These are phyloP conservation scores for Paramecium biaurelia DNA, from an alignment of 73 alveolate species.

Conservation along the genomic window DNA sequence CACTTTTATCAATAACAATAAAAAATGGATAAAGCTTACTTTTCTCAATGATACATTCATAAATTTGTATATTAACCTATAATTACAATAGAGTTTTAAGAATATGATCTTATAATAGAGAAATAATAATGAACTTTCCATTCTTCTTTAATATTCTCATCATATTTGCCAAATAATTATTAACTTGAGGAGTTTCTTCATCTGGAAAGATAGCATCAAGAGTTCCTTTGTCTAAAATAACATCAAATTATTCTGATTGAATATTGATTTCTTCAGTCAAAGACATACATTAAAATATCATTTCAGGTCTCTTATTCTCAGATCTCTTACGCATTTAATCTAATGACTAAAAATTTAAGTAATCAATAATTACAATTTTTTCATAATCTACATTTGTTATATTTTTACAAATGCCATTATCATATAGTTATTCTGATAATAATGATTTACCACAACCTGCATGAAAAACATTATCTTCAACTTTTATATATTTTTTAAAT, in stretches of 20 bases:
- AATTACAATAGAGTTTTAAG: constrained; percentile 8
- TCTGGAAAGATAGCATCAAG: constrained; percentile 66
- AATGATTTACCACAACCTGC: constrained; percentile 63
- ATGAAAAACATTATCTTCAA: constrained; percentile 38
- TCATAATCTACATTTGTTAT: constrained; percentile 56
- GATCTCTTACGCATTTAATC: constrained; percentile 56
- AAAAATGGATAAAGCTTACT: constrained; percentile 62
- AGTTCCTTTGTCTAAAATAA: constrained; percentile 56
- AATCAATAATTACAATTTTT: neutral
- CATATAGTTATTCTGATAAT: constrained; percentile 59
- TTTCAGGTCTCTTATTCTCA: constrained; percentile 58
- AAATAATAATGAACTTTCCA: constrained; percentile 50
- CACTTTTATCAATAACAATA: constrained; percentile 31
- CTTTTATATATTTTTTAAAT: constrained; percentile 8
- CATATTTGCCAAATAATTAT: constrained; percentile 45
- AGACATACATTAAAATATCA: neutral
- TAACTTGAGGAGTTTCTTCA: constrained; percentile 16
- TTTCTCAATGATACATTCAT: constrained; percentile 49
- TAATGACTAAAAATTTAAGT: neutral
- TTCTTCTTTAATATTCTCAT: neutral
- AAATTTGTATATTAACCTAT: neutral
- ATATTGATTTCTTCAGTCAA: constrained; percentile 24
- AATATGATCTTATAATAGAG: constrained; percentile 44
- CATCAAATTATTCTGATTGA: constrained; percentile 38
- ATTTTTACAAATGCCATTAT: constrained; percentile 25